These are phyloP conservation scores for Pulveroboletus sp. DNA, from an alignment of 768 basidiomycete species.

Conservation along the genomic window DNA sequence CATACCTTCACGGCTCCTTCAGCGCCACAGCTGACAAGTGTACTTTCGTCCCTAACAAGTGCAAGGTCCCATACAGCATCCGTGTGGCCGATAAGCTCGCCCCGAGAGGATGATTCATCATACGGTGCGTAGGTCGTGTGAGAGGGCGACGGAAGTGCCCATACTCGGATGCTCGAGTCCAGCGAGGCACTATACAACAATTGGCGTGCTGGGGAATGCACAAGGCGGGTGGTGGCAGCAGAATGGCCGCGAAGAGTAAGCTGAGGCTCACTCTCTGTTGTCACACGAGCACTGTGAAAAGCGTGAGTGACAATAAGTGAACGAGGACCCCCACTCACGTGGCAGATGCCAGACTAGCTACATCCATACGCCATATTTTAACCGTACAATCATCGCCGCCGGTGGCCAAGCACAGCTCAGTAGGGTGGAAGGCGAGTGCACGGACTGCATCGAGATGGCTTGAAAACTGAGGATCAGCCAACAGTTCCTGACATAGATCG, in stretches of 20 bases:
- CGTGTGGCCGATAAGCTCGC: slow-evolving; percentile 85
- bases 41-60: slow-evolving; percentile 75
- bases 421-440: slow-evolving; percentile 85
- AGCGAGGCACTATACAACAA: slow-evolving; percentile 88
- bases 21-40: slow-evolving; percentile 84
- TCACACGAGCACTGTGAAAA: slow-evolving; percentile 53
- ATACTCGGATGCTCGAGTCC: slow-evolving; percentile 89
- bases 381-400: slow-evolving; percentile 94
- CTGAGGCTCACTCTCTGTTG: slow-evolving; percentile 88
- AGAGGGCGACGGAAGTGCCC: slow-evolving; percentile 70
- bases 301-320: not conserved
- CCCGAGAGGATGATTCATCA: slow-evolving; percentile 71
- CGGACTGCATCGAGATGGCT: slow-evolving; percentile 95
- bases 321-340: slow-evolving; percentile 49
- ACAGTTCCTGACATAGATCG: slow-evolving; percentile 3
- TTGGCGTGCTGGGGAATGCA: slow-evolving; percentile 70
- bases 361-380: slow-evolving; percentile 92
- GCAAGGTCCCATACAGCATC: slow-evolving; percentile 97
- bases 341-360: slow-evolving; percentile 65
- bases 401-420: slow-evolving; percentile 79
- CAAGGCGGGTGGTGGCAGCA: slow-evolving; percentile 80
- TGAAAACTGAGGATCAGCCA: slow-evolving; percentile 8
- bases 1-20: slow-evolving; percentile 93
- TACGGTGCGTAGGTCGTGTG: slow-evolving; percentile 92
- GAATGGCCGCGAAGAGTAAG: slow-evolving; percentile 93